Evolutionary conservation across 2,329 filamentous ascomycete species (phyloP), one percentile per base, ranked within the genome.

Genomic region (Madurella mycetomatis): DNA sequence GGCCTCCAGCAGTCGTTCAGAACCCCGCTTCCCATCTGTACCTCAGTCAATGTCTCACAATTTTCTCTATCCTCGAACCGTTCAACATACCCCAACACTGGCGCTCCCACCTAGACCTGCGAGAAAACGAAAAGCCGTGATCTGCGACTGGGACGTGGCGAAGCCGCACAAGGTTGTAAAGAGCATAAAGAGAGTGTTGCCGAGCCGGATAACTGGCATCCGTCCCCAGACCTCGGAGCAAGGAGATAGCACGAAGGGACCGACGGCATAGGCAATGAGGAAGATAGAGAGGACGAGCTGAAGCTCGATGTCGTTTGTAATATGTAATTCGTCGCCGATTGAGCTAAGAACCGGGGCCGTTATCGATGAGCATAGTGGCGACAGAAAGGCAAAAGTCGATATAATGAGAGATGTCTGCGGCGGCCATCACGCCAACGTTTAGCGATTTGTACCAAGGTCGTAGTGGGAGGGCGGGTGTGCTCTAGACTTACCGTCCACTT

Each of bases 81-180:
- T 74, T 25, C 9, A 5, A 45, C 50, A n/a, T 52, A 52, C 50
- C 54, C 45, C 61, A 13, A 82, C 69, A 3, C 80, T 75, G 0
- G 79, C 81, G 58, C 78, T 82, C 0, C 81, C 83, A 16, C 81
- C 81, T 5, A 85, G 68, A 0, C 82, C 82, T 9, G 79, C 70
- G 9, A 85, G 66, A 57, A 85, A 82, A 1, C 82, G 76, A 63
- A 82, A 82, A 1, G 75, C 73, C 49, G 84, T 78, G 60, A 85
- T 75, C 60, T 83, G 74, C 2, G 65, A 69, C 59, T 76, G 78
- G 9, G 71, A 80, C 52, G 73, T 68, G 1, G 76, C 70, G 25
- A 80, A 73, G 1, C 77, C 80, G 60, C 79, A 82, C 4, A 72
- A 76, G 44, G 78, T 73, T 56, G 82, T 83, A 62, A 79, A 83